Conservation (phyloP, 2,329 filamentous ascomycete genomes). For the Diaporthe vaccinii region DNA sequence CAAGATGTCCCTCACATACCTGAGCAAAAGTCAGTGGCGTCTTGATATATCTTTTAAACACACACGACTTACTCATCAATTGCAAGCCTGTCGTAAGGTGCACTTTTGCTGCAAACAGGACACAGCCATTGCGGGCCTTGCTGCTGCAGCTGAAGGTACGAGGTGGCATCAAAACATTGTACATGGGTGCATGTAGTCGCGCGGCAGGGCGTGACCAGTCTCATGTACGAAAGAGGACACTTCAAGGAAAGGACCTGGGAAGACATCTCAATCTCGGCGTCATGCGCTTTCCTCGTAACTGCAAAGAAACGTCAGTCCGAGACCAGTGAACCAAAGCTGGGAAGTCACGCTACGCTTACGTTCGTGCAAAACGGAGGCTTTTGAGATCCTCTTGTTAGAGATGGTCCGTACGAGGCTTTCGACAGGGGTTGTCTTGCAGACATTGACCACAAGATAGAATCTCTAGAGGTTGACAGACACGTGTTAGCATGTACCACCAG, state of each 20-base stretch:
- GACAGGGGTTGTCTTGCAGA: conserved; percentile 81
- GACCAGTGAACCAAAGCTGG: conserved; percentile 40
- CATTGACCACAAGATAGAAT: conserved; percentile 78
- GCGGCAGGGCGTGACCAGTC: conserved; percentile 84
- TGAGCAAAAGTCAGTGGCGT: conserved; percentile 51
- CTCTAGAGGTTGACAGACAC: conserved; percentile 62
- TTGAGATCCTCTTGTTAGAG: conserved; percentile 79
- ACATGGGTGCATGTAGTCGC: conserved; percentile 87
- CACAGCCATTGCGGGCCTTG: conserved; percentile 98
- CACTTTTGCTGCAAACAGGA: conserved; percentile 88
- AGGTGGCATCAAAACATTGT: conserved; percentile 94
- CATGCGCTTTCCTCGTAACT: conserved; percentile 87
- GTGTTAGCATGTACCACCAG: conserved; percentile 24
- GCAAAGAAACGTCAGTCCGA: conserved; percentile 40
- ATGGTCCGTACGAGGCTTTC: conserved; percentile 79
- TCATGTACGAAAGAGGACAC: conserved; percentile 89
- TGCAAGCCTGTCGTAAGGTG: conserved; percentile 84
- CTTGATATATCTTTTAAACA: neutral
- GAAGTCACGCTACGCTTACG: conserved; percentile 66
- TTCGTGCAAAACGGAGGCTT: conserved; percentile 85
- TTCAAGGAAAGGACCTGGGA: conserved; percentile 92
- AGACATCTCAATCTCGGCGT: conserved; percentile 90
- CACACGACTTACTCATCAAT: conserved; percentile 81
- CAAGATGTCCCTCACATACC: conserved; percentile 91
- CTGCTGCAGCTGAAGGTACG: conserved; percentile 93